Percentiles rank a stretch among this genome's conserved stretches.
These are phyloP conservation scores for Backusella westeae DNA, from an alignment of 192 early-diverging fungal genomes.

Conservation along the genomic window DNA sequence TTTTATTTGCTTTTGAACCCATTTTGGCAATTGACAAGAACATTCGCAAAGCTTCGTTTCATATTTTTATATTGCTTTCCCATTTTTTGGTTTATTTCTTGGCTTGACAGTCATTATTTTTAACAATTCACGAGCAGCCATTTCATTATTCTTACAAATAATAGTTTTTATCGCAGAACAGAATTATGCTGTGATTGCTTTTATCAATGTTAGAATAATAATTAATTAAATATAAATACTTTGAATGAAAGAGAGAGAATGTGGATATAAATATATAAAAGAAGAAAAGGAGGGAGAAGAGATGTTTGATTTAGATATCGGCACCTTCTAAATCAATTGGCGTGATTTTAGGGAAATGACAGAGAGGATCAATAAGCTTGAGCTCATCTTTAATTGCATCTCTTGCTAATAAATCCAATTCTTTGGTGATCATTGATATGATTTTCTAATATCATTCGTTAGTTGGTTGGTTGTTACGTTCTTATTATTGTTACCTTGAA, in stretches of 20 bases:
- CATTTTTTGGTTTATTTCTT: not conserved
- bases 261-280: not conserved
- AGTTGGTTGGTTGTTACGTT: not conserved
- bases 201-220: not conserved
- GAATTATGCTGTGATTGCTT: not conserved
- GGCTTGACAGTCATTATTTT: not conserved
- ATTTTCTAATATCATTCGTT: slow-evolving; percentile 45
- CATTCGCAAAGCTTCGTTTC: not conserved
- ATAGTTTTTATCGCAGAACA: not conserved
- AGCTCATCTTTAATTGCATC: slow-evolving; percentile 62
- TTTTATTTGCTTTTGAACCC: not conserved
- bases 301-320: not conserved
- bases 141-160: no score
- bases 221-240: not conserved
- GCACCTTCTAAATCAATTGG: slow-evolving; percentile 34
- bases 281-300: not conserved
- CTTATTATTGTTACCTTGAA: slow-evolving; percentile 42
- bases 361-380: slow-evolving; percentile 54
- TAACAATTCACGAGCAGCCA: not conserved
- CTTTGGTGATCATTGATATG: slow-evolving; percentile 58
- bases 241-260: not conserved
- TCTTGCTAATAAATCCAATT: slow-evolving; percentile 60
- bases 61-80: not conserved
- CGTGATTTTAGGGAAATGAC: slow-evolving; percentile 22
- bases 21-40: not conserved